Evolutionary conservation across 768 basidiomycete species (phyloP).

Genomic region (Strobilomyces confusus): DNA sequence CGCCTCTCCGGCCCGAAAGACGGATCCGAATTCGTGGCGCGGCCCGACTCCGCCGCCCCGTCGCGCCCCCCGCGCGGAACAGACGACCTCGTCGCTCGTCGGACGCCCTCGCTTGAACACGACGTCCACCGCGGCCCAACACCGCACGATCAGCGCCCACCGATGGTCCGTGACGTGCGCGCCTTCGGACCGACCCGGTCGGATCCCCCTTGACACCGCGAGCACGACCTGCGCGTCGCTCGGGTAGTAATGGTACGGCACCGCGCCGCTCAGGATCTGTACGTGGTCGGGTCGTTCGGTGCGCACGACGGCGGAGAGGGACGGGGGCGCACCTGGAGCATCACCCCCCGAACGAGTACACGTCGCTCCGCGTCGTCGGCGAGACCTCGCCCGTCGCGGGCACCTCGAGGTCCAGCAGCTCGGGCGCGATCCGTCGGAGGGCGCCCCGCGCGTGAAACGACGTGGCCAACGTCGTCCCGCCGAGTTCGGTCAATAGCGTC

Average conservation of each 20-base stretch:
- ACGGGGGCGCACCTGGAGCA: conserved; percentile 14
- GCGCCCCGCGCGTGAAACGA: conserved; percentile 17
- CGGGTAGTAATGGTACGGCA: conserved; percentile 13
- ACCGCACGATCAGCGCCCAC: conserved; percentile 11
- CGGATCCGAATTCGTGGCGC: no score
- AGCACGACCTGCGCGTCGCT: conserved; percentile 7
- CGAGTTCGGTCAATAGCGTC: conserved; percentile 8
- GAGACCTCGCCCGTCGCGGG: not conserved
- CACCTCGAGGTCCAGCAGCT: conserved; percentile 8
- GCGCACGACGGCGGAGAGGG: no score
- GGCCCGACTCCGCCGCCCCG: no score
- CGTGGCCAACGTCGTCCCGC: conserved; percentile 11
- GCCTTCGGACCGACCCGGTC: not conserved
- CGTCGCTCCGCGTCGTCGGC: conserved; percentile 5
- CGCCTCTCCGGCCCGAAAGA: no score
- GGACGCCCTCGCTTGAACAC: conserved; percentile 29
- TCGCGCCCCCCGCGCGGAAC: conserved; percentile 2
- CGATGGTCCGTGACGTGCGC: not conserved
- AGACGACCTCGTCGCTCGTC: conserved; percentile 26
- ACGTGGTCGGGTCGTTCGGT: no score
- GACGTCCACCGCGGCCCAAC: conserved; percentile 24
- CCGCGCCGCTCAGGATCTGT: conserved; percentile 5
- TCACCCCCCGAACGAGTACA: conserved; percentile 23
- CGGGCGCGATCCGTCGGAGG: conserved; percentile 16
- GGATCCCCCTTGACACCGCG: conserved; percentile 8